Percentiles rank a stretch among this genome's conserved stretches.
Evolutionary conservation across 768 basidiomycete species (phyloP).

Genomic region (Mycena rebaudengoi): DNA sequence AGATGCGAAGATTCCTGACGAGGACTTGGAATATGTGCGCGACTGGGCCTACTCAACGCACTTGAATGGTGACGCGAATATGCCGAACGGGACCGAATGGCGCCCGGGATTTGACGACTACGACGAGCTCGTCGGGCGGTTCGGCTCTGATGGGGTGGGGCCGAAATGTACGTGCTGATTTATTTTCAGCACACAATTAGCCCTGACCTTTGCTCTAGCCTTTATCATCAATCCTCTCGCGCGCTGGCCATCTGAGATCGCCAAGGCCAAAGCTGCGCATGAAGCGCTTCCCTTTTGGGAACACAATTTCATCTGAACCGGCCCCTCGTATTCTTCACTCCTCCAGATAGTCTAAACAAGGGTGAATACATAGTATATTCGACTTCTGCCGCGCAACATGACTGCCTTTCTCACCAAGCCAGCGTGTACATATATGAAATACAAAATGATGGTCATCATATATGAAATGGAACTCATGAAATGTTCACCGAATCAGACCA

Average conservation of each 20-base stretch:
- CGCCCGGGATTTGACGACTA: constrained; percentile 25
- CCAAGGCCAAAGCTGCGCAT: constrained; percentile 18
- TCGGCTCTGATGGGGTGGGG: constrained; percentile 3
- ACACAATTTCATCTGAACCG: no score
- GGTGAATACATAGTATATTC: no score
- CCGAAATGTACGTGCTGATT: constrained; percentile 10
- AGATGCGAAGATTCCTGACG: constrained; percentile 7
- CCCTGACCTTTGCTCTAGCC: neutral
- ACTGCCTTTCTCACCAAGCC: no score
- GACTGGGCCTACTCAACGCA: constrained; percentile 4
- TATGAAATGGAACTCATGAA: no score
- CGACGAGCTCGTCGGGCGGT: constrained; percentile 13
- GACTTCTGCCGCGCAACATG: no score
- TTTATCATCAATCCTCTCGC: constrained; percentile 15
- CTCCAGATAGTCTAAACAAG: no score
- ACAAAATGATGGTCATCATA: no score
- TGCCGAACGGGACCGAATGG: constrained; percentile 20
- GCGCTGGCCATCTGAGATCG: constrained; percentile 26
- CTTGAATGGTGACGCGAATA: neutral
- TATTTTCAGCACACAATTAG: neutral
- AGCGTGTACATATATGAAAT: no score
- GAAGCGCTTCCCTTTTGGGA: constrained; percentile 15
- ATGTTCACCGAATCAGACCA: no score
- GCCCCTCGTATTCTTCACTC: no score
- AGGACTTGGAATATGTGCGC: constrained; percentile 9